Evolutionary conservation across 441 rosid genomes (phyloP), one percentile per base, ranked within the genome.

Genomic region (Manihot esculenta): DNA sequence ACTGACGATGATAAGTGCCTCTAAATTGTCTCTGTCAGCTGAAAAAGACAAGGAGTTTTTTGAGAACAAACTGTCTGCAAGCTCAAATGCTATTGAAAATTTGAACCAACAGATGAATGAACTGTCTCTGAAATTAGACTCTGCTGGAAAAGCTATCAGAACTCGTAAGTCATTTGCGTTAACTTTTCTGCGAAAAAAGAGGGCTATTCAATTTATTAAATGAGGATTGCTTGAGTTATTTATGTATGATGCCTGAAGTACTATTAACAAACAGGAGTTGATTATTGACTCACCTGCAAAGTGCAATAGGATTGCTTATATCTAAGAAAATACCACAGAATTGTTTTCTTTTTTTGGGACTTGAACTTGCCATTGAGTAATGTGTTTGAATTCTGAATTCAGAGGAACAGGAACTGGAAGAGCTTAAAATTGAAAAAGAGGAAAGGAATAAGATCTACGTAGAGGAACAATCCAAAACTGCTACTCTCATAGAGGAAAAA

Each of bases 321-420:
- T 23, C 5, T 6, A 21, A 21, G 1, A 0, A n/a, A n/a, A n/a
- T n/a, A n/a, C n/a, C n/a, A n/a, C n/a, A n/a, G n/a, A n/a, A n/a
- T n/a, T 18, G 20, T 48, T 54, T 18, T 14, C 38, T 27, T 24
- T 71, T 56, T 54, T 45, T 74, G 50, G 59, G 20, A 47, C 55
- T 75, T 60, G 47, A 4, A 72, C 47, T 30, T 26, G 50, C 42
- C 47, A 10, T 57, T 64, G 38, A 3, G 10, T 65, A 24, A 55
- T 13, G 30, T 53, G 23, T 54, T 69, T 68, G 64, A 81, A 72
- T 80, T 41, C 49, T 74, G 20, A 38, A 66, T 76, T 74, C 71
- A 90, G 99, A 89, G 66, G 89, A 85, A 63, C 83, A 80, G 82
- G 87, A 90, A 71, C 71, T 90, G 71, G 82, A 78, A 75, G 89